Conservation (phyloP, 345 rosid species). For the Gynandropsis gynandra region DNA sequence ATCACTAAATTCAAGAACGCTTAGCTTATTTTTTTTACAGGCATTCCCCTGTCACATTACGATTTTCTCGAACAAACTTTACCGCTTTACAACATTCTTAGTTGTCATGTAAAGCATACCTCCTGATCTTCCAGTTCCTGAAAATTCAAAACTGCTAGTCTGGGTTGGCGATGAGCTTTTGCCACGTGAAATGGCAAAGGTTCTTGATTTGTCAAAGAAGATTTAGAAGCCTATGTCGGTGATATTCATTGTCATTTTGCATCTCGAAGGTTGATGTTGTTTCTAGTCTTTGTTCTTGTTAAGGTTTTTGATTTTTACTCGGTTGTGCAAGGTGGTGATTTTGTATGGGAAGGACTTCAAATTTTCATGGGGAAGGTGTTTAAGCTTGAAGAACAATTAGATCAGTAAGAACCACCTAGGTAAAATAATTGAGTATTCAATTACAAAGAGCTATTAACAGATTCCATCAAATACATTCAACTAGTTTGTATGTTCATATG, state of each 20-base stretch:
- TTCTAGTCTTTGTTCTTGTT: constrained; percentile 14
- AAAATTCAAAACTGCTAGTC: constrained; percentile 65
- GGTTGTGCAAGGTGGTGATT: constrained; percentile 89
- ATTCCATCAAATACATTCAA: too few species aligned
- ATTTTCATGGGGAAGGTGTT: constrained; percentile 61
- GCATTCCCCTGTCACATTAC: constrained; percentile 57
- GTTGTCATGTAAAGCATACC: constrained; percentile 42
- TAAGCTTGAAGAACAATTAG: constrained; percentile 86
- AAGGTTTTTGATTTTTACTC: constrained; percentile 93
- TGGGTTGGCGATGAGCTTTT: constrained; percentile 89
- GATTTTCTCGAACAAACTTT: constrained; percentile 68
- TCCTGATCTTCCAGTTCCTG: constrained; percentile 73
- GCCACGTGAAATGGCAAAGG: constrained; percentile 80
- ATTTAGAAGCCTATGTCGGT: too few species aligned
- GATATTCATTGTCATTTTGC: constrained; percentile 5
- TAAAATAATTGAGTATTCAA: constrained; percentile 1
- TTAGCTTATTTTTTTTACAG: constrained; percentile 28
- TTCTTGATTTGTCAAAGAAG: constrained; percentile 21
- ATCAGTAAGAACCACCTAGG: constrained; percentile 54
- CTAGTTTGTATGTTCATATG: too few species aligned
- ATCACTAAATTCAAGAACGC: neutral
- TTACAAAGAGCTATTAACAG: too few species aligned
- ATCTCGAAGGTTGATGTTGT: neutral
- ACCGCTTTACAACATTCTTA: constrained; percentile 74
- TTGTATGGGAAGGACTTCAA: constrained; percentile 93